Base-by-base conservation (phyloP, 148 eudicot genomes). In the Rhododendron henanense region DNA sequence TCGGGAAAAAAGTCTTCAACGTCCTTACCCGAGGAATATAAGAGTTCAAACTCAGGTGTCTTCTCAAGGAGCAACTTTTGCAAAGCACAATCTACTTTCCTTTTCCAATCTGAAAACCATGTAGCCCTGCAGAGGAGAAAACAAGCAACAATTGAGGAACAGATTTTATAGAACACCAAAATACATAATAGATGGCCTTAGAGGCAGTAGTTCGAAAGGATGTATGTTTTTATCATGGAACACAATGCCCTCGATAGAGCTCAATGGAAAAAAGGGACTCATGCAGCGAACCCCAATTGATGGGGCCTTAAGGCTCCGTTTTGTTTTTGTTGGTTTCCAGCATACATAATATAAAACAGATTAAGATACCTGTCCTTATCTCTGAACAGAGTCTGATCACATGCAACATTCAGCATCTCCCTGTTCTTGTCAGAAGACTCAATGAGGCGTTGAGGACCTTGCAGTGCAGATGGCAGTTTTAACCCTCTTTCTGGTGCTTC, bases 91-190 rank as follows among this genome's bases (percentile, higher is more conserved):
- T 89, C 90, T 41, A 91, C 79, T 85, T 90, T 88, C 65, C 83
- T 90, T 90, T 85, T 87, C 95, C 98, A 93, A 65, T 92, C 85
- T 41, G 87, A 85, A 85, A 90, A 91, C 98, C 98, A 94, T 63
- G 87, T 44, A 81, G 89, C 85, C 88, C 98, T 97, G 91, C 55
- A 84, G 39, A 82, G 28, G 71, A 85, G 11, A 21, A 86, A 85
- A 78, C 28, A 21, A 53, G 28, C 48, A 21, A 79, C 37, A 86
- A 23, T 73, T 57, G 23, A 61, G 55, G n/a, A 73, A 59, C 25
- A 83, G 45, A 65, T 33, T 69, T 71, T 53, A 21, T 39, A 79
- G 11, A n/a, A 39, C 15, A 16, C 31, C 47, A 55, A 79, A 53
- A 84, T 10, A 74, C n/a, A 65, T 23, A 59, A 25, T 23, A 67